Conservation (phyloP, 768 basidiomycete species). For the Hydnomerulius pinastri region DNA sequence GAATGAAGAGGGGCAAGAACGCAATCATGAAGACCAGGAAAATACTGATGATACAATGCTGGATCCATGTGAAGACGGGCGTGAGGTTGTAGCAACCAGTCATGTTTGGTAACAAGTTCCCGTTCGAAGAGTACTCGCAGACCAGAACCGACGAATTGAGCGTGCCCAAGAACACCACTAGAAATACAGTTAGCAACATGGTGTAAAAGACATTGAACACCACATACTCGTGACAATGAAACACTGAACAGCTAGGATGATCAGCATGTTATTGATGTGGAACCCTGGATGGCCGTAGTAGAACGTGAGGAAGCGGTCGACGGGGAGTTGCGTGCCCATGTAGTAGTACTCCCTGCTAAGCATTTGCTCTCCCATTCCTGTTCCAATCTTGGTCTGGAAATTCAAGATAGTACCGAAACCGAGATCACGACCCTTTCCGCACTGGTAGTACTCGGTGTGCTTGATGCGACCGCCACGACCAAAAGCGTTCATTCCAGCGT, state of each 20-base stretch:
- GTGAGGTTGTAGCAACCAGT: conserved; percentile 92
- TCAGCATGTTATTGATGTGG: conserved; percentile 99
- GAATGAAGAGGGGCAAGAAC: conserved; percentile 91
- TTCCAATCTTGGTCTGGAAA: conserved; percentile 99
- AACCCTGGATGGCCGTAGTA: conserved; percentile 99
- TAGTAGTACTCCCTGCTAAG: conserved; percentile 99
- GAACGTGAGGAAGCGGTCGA: conserved; percentile 99
- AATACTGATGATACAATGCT: conserved; percentile 95
- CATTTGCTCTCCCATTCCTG: conserved; percentile 99
- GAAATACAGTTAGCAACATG: conserved; percentile 18
- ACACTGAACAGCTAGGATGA: conserved; percentile 94
- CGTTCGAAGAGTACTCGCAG: conserved; percentile 75
- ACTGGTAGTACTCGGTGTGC: conserved; percentile 99
- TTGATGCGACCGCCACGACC: conserved; percentile 97
- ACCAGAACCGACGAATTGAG: conserved; percentile 79
- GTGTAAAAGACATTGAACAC: not conserved
- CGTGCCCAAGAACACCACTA: conserved; percentile 95
- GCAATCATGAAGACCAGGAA: conserved; percentile 99
- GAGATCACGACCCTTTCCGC: conserved; percentile 97
- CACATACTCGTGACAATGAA: conserved; percentile 88
- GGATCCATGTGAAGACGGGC: conserved; percentile 95
- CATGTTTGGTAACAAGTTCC: conserved; percentile 75
- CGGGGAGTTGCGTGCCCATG: conserved; percentile 94
- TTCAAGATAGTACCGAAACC: conserved; percentile 99
- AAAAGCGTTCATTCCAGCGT: conserved; percentile 98